These are phyloP conservation scores for Endocladia muricata DNA, from an alignment of 31 red algal species.

Conservation along the genomic window DNA sequence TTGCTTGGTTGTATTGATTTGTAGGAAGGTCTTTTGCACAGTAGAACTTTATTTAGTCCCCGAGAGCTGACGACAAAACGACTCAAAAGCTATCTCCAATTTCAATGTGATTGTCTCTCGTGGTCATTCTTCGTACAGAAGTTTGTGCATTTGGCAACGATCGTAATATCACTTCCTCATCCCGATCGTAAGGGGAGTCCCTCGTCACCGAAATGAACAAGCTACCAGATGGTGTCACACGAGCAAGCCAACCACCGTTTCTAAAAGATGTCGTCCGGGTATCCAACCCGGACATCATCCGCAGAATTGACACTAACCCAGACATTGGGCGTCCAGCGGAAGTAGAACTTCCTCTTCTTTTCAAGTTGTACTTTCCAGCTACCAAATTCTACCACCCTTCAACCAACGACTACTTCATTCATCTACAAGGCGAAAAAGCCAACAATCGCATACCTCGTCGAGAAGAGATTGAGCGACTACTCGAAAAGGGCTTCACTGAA, in stretches of 20 bases:
- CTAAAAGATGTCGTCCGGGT: constrained; percentile 11
- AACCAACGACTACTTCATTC: neutral
- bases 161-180: no score
- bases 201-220: neutral
- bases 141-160: no score
- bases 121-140: no score
- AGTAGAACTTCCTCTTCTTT: neutral
- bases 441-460: constrained; percentile 10
- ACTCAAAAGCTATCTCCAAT: no score
- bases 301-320: constrained; percentile 10
- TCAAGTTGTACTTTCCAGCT: constrained; percentile 9
- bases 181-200: no score
- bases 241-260: neutral
- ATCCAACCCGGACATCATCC: constrained; percentile 16
- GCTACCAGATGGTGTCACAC: constrained; percentile 10
- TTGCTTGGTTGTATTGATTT: no score
- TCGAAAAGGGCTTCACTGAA: constrained; percentile 8
- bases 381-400: constrained; percentile 14
- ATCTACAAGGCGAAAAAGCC: constrained; percentile 11
- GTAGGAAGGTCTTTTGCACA: no score
- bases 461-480: neutral
- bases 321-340: constrained; percentile 17
- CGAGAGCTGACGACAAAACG: no score
- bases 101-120: no score
- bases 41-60: no score